Conservation (phyloP, 768 basidiomycete species). For the Kwoniella sp. region DNA sequence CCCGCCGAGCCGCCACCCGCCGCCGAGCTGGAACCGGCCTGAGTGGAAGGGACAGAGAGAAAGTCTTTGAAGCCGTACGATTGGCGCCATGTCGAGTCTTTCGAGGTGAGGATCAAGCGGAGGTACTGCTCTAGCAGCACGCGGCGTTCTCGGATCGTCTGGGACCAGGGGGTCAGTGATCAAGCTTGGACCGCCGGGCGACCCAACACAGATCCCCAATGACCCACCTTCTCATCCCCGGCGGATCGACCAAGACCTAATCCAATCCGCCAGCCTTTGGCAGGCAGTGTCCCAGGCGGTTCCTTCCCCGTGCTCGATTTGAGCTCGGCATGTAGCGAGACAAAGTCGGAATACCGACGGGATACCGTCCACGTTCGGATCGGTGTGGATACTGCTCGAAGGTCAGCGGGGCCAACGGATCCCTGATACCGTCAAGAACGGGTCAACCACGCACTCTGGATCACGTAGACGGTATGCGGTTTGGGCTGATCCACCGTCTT, state of each 20-base stretch:
- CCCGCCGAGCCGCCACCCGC: no score
- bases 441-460: constrained; percentile 41
- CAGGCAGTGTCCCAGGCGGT: constrained; percentile 75
- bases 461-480: constrained; percentile 45
- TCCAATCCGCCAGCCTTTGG: constrained; percentile 74
- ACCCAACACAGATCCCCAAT: no score
- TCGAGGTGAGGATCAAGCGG: constrained; percentile 74
- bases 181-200: no score
- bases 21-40: constrained; percentile 6
- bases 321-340: constrained; percentile 76
- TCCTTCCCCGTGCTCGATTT: constrained; percentile 70
- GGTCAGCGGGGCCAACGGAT: no score
- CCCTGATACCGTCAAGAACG: no score
- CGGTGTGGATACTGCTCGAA: constrained; percentile 67
- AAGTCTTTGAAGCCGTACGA: constrained; percentile 76
- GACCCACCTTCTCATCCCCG: constrained; percentile 55
- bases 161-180: not conserved
- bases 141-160: constrained; percentile 69
- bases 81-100: constrained; percentile 79
- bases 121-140: constrained; percentile 76
- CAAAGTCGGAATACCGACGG: constrained; percentile 92
- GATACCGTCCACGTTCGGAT: constrained; percentile 91
- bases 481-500: constrained; percentile 39
- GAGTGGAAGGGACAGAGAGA: constrained; percentile 58
- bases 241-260: constrained; percentile 53